These are phyloP conservation scores for Macrolepiota fuliginosa DNA, from an alignment of 768 basidiomycete genomes.

Conservation along the genomic window DNA sequence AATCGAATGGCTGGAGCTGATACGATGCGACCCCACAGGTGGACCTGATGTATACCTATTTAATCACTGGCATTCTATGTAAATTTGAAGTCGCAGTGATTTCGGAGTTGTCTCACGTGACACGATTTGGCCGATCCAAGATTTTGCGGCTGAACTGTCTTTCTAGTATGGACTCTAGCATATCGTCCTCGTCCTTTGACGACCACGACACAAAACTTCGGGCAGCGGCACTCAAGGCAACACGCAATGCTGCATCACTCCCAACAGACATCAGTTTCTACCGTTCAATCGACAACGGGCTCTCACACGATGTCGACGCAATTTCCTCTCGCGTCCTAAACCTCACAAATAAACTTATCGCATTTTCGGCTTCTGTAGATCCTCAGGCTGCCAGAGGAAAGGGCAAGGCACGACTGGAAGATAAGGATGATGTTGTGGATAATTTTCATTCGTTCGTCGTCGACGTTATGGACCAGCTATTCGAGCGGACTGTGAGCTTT, in stretches of 20 bases:
- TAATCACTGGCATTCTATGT: not conserved
- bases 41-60: not conserved
- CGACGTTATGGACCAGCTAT: slow-evolving; percentile 79
- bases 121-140: not conserved
- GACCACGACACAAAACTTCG: slow-evolving; percentile 48
- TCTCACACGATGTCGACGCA: slow-evolving; percentile 69
- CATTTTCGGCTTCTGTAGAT: slow-evolving; percentile 44
- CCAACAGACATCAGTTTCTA: slow-evolving; percentile 86
- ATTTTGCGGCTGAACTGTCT: not conserved
- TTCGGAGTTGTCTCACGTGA: not conserved
- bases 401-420: slow-evolving; percentile 54
- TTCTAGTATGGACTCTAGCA: not conserved
- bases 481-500: slow-evolving; percentile 75
- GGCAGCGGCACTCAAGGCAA: slow-evolving; percentile 57
- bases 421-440: slow-evolving; percentile 82
- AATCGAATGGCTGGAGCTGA: too few relatives aligned
- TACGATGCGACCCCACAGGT: too few relatives aligned
- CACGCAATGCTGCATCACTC: slow-evolving; percentile 56
- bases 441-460: slow-evolving; percentile 75
- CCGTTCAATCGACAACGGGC: slow-evolving; percentile 72
- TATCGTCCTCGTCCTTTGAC: slow-evolving; percentile 1
- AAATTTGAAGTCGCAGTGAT: not conserved
- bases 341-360: slow-evolving; percentile 63
- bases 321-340: slow-evolving; percentile 65
- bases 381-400: slow-evolving; percentile 36